Evolutionary conservation across 768 basidiomycete species (phyloP).

Genomic region (Cyclocybe aegerita): DNA sequence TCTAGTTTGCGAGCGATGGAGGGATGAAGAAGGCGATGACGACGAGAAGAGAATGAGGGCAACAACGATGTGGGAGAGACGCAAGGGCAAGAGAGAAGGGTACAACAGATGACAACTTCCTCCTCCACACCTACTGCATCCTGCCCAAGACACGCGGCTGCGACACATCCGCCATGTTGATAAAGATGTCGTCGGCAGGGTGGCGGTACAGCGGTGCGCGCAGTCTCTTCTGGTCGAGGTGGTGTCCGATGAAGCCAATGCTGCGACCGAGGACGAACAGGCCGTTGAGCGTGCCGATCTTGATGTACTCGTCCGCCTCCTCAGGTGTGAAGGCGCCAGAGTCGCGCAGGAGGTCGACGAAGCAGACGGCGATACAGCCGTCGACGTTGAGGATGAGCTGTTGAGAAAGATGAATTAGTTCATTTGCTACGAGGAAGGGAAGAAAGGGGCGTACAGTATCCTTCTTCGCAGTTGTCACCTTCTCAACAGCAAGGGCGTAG

Average conservation of each 20-base stretch:
- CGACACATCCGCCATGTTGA: constrained; percentile 85
- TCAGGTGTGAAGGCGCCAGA: constrained; percentile 93
- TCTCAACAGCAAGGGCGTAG: constrained; percentile 95
- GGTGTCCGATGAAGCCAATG: constrained; percentile 97
- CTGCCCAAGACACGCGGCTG: constrained; percentile 78
- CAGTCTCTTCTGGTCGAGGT: constrained; percentile 95
- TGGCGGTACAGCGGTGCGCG: constrained; percentile 92
- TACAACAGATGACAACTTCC: too few relatives aligned
- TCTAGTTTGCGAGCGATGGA: too few relatives aligned
- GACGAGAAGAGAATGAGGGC: too few relatives aligned
- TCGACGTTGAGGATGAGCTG: constrained; percentile 96
- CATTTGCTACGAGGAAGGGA: not conserved
- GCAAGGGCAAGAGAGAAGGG: too few relatives aligned
- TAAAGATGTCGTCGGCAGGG: constrained; percentile 94
- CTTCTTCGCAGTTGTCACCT: constrained; percentile 97
- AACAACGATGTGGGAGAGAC: too few relatives aligned
- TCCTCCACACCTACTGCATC: constrained; percentile 25
- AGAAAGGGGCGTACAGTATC: constrained; percentile 62
- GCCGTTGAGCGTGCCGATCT: constrained; percentile 94
- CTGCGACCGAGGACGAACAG: constrained; percentile 96
- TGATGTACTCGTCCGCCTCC: constrained; percentile 97
- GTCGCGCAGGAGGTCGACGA: constrained; percentile 91
- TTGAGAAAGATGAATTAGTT: constrained; percentile 3
- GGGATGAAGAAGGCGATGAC: too few relatives aligned
- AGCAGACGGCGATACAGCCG: constrained; percentile 93